A percentile compares a stretch with the other conserved stretches of the same genome.
Conservation (phyloP, 2,329 filamentous ascomycete species). For the Trichoderma polysporum region DNA sequence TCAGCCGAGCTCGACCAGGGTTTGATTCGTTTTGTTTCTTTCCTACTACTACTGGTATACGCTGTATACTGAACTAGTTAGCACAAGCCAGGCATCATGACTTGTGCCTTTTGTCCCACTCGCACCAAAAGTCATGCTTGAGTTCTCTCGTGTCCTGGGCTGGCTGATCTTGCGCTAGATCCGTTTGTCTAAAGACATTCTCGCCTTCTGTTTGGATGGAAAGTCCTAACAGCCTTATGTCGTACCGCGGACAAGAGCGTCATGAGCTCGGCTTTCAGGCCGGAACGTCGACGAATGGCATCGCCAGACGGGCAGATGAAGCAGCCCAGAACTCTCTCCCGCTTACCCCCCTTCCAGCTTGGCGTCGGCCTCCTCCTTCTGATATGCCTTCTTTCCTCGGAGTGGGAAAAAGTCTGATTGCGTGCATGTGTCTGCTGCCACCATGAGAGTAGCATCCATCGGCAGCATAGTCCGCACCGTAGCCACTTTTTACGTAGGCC, state of each 20-base stretch:
- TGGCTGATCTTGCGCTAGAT: background rate
- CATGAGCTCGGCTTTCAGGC: background rate
- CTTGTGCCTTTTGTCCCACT: slow-evolving; percentile 5
- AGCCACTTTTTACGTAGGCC: background rate
- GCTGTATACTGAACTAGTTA: background rate
- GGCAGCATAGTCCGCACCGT: background rate
- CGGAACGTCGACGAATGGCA: slow-evolving; percentile 5
- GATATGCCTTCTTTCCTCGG: background rate
- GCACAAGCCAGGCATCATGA: background rate
- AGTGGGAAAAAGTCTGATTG: background rate
- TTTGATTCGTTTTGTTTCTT: background rate
- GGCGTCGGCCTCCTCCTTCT: background rate
- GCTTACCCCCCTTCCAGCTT: background rate
- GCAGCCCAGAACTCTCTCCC: background rate
- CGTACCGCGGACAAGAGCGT: background rate
- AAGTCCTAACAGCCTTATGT: background rate
- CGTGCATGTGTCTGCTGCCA: background rate
- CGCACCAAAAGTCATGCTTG: background rate
- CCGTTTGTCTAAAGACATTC: background rate
- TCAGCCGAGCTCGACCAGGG: background rate
- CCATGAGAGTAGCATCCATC: slow-evolving; percentile 14
- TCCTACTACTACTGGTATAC: background rate
- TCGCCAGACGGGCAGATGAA: background rate
- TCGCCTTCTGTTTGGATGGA: background rate
- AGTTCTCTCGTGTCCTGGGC: background rate